Conservation (phyloP, 352 stramenopile species). For the Pythium apleroticum region DNA sequence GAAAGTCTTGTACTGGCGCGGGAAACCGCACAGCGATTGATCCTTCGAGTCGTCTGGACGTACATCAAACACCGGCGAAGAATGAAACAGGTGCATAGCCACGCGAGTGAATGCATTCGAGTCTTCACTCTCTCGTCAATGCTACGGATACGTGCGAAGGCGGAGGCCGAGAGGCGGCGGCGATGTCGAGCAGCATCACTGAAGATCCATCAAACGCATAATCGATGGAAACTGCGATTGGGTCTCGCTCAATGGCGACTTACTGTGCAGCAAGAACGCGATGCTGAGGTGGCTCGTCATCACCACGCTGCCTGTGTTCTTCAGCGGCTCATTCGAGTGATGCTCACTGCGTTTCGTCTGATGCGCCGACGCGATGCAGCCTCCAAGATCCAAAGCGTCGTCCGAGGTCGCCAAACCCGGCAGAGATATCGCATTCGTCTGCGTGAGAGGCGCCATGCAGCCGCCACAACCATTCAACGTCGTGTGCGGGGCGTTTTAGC, state of each 20-base stretch:
- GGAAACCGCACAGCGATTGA: neutral
- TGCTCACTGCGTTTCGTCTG: slow-evolving; percentile 24
- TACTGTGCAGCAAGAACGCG: neutral
- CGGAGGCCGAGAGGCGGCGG: neutral
- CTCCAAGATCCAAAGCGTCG: slow-evolving; percentile 20
- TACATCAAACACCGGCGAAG: neutral
- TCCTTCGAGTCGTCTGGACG: neutral
- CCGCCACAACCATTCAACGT: slow-evolving; percentile 34
- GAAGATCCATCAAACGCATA: neutral
- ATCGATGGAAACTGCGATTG: neutral
- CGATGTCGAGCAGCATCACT: neutral
- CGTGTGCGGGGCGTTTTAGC: slow-evolving; percentile 27
- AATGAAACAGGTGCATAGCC: neutral
- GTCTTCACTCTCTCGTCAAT: neutral
- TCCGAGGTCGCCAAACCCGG: slow-evolving; percentile 11
- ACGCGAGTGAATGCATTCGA: neutral
- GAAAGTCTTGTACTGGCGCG: neutral
- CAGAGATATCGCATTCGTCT: neutral
- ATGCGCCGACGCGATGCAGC: slow-evolving; percentile 20
- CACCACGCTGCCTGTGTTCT: slow-evolving; percentile 20
- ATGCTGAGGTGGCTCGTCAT: neutral
- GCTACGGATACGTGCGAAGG: neutral
- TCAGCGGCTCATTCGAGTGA: slow-evolving; percentile 25
- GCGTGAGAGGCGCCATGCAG: neutral
- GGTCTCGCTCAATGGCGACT: neutral